Evolutionary conservation across 805 yeast species (phyloP).

Genomic region (Kazachstania psychrophila): DNA sequence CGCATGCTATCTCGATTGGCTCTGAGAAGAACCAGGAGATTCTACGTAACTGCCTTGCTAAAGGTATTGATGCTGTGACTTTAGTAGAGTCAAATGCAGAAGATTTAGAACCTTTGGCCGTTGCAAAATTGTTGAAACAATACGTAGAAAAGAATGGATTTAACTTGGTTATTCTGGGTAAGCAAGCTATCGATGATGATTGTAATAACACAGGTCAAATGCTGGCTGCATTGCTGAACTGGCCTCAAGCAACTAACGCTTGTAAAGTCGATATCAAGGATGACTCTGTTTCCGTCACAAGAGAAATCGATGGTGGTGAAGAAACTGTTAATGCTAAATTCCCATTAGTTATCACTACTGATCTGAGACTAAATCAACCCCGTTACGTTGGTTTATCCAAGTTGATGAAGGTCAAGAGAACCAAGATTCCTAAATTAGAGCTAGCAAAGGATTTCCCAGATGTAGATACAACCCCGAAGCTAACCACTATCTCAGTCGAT

Average conservation of each 20-base stretch:
- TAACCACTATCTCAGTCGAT: constrained; percentile 61
- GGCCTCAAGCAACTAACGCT: constrained; percentile 98
- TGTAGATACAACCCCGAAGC: constrained; percentile 45
- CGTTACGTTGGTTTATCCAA: constrained; percentile 93
- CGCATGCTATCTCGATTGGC: constrained; percentile 90
- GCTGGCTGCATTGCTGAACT: constrained; percentile 82
- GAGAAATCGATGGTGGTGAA: constrained; percentile 94
- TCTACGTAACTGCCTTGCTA: constrained; percentile 82
- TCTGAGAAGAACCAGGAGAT: constrained; percentile 80
- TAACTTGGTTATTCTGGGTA: constrained; percentile 83
- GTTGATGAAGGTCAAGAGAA: constrained; percentile 97
- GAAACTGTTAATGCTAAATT: constrained; percentile 68
- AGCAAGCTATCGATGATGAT: constrained; percentile 95
- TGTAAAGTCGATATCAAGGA: constrained; percentile 63
- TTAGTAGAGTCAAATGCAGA: constrained; percentile 70
- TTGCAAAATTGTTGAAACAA: constrained; percentile 75
- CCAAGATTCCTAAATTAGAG: constrained; percentile 66
- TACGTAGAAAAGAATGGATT: constrained; percentile 60
- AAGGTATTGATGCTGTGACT: constrained; percentile 85
- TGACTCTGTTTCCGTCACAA: constrained; percentile 53
- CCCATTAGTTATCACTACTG: constrained; percentile 86
- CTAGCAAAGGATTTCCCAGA: constrained; percentile 58
- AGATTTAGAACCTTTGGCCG: constrained; percentile 70
- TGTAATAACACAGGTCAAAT: constrained; percentile 93
- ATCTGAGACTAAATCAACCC: constrained; percentile 88